Evolutionary conservation across 2,329 filamentous ascomycete genomes (phyloP).

Genomic region (Venturia nashicola): DNA sequence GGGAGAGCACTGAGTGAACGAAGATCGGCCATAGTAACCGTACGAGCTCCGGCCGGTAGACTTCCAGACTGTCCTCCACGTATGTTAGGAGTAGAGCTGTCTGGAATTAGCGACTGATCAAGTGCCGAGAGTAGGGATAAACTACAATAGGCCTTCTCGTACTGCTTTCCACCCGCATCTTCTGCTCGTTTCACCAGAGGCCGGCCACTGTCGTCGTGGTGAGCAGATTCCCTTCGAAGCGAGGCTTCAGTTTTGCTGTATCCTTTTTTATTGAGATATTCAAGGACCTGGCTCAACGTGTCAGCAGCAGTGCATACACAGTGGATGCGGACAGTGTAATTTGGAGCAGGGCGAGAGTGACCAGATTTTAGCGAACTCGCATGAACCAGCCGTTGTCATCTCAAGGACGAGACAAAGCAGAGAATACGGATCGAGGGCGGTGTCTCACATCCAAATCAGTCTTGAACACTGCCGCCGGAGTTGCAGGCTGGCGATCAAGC

Average conservation of each 20-base stretch:
- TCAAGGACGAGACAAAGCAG: too few relatives aligned
- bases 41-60: conserved; percentile 89
- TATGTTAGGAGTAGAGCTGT: conserved; percentile 58
- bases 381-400: neutral
- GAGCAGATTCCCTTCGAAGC: conserved; percentile 78
- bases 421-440: neutral
- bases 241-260: conserved; percentile 88
- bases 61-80: conserved; percentile 83
- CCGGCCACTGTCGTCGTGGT: conserved; percentile 68
- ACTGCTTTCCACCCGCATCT: conserved; percentile 62
- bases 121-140: neutral
- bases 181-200: conserved; percentile 55
- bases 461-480: too few relatives aligned
- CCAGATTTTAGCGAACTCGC: neutral
- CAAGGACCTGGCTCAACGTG: conserved; percentile 52
- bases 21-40: conserved; percentile 89
- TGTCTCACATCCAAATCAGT: neutral
- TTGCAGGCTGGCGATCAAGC: too few relatives aligned
- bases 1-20: conserved; percentile 79
- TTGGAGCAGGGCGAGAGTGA: neutral
- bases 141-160: conserved; percentile 55
- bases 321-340: neutral
- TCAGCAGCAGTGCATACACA: neutral
- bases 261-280: conserved; percentile 91
- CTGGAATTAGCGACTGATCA: neutral